These are phyloP conservation scores for Triticum dicoccoides DNA, from an alignment of 176 grass and related monocot species.

Conservation along the genomic window DNA sequence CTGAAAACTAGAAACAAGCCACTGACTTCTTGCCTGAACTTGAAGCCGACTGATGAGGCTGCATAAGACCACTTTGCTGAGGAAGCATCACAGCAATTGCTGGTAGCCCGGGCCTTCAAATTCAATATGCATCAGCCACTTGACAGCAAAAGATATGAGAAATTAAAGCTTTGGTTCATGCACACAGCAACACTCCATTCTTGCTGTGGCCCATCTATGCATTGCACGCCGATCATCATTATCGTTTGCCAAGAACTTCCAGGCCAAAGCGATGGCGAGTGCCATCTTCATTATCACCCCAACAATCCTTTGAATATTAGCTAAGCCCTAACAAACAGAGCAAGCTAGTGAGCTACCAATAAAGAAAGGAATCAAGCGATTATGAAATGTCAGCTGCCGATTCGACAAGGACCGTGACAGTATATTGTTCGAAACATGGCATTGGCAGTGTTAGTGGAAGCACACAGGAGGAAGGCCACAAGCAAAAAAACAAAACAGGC, in stretches of 20 bases:
- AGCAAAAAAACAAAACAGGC: constrained; percentile 30
- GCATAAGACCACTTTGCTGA: not conserved
- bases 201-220: not conserved
- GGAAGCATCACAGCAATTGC: not conserved
- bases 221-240: constrained; percentile 14
- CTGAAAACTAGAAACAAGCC: not conserved
- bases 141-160: not conserved
- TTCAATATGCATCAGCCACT: not conserved
- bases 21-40: constrained; percentile 14
- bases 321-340: constrained; percentile 35
- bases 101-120: not conserved
- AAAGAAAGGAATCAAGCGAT: constrained; percentile 13
- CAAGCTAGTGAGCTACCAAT: constrained; percentile 15
- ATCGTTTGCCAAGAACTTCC: not conserved
- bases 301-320: constrained; percentile 15
- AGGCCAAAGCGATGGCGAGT: constrained; percentile 17
- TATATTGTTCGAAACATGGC: not conserved
- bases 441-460: constrained; percentile 26
- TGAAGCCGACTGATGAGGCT: not conserved
- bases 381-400: constrained; percentile 12
- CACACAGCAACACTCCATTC: not conserved
- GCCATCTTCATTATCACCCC: constrained; percentile 15
- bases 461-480: constrained; percentile 34
- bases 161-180: not conserved
- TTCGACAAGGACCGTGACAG: constrained; percentile 18